These are phyloP conservation scores for Globisporangium recalcitrans DNA, from an alignment of 352 stramenopile genomes.

Conservation along the genomic window DNA sequence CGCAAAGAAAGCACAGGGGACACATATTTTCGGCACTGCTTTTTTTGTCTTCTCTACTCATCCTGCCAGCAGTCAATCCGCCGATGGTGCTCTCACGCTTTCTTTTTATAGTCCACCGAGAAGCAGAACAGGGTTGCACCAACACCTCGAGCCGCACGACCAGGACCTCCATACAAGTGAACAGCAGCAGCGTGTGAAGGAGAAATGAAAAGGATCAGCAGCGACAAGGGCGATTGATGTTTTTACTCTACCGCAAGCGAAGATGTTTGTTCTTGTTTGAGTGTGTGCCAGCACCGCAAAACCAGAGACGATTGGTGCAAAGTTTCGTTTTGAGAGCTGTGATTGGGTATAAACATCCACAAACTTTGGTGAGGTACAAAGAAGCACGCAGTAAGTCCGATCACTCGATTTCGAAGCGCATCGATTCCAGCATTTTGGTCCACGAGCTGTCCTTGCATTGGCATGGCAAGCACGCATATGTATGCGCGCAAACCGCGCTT, in stretches of 20 bases:
- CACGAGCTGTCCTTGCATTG: too few relatives aligned
- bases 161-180: background rate
- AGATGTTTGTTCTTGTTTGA: too few relatives aligned
- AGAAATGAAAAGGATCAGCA: background rate
- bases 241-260: background rate
- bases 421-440: too few relatives aligned
- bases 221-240: background rate
- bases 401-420: background rate
- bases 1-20: conserved; percentile 11
- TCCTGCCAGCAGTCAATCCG: background rate
- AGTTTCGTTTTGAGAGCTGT: background rate
- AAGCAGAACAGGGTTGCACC: background rate
- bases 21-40: background rate
- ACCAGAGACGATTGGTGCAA: background rate
- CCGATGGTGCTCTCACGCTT: background rate
- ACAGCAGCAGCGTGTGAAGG: background rate
- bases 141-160: background rate
- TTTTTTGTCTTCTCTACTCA: too few relatives aligned
- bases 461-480: too few relatives aligned
- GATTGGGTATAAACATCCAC: background rate
- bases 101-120: conserved; percentile 8
- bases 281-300: background rate
- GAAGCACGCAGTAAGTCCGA: background rate
- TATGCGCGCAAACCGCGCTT: too few relatives aligned
- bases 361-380: background rate